Base-by-base conservation (phyloP, 371 early-diverging fungal species). In the Encephalitozoon intestinalis region DNA sequence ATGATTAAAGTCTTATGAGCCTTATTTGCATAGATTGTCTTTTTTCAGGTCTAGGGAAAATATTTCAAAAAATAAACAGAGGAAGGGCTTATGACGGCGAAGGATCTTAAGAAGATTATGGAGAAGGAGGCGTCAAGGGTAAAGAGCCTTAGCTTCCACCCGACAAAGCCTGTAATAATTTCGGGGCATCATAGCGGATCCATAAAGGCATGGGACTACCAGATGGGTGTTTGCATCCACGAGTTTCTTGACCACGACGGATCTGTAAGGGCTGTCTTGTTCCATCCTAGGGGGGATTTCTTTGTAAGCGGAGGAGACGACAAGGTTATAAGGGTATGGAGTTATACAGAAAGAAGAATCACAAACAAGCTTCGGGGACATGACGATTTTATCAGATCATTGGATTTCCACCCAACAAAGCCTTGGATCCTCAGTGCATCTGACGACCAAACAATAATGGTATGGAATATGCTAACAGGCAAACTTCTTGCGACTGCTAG, bases 391-490 rank as follows among this genome's bases (percentile, higher is more conserved):
- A 91, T 99, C 44, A 92, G 98, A 74, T 92, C 93, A 7, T 91
- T 95, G 4, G 92, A 88, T 82, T 99, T 99, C 87, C 99, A 99
- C 83, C 91, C 92, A 78, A 96, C 94, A 83, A 88, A 90, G 76
- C 97, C 99, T 34, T 99, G 95, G 95, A 92, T 99, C 73, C 87
- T 97, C 67, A 90, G 89, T 72, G 90, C 93, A 39, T 94, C 94
- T 18, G 99, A 99, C 81, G 99, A 99, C 84, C 94, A 95, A 83
- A 96, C 97, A 18, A 93, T 97, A 76, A 91, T 95, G 73, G 92
- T 98, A 70, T 97, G 95, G 95, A 96, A 98, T 87, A 96, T 96
- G 93, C 95, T 96, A 85, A 93, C 94, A n/a, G 88, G 95, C 67
- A 92, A 90, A 83, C 93, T 94, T 82, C 90, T 99, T 65, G 92